A percentile compares a stretch with the other conserved stretches of the same genome.
These are phyloP conservation scores for Irpex sp. DNA, from an alignment of 1,284 basidiomycete species.

Conservation along the genomic window DNA sequence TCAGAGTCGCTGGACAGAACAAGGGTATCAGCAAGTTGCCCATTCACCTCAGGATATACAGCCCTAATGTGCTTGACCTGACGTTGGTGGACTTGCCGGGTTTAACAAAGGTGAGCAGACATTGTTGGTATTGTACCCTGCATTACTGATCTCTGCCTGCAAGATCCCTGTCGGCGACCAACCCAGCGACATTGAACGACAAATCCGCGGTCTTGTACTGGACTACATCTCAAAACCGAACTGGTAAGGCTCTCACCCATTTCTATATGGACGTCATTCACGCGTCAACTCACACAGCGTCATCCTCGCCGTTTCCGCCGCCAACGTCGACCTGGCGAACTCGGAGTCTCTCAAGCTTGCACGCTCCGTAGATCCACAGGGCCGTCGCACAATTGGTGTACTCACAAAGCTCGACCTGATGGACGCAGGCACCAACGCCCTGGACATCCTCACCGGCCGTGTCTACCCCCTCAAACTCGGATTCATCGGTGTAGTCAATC, in stretches of 20 bases:
- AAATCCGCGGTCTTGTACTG: constrained; percentile 90
- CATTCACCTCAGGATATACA: constrained; percentile 93
- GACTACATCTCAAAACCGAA: constrained; percentile 98
- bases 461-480: constrained; percentile 97
- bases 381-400: constrained; percentile 93
- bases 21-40: constrained; percentile 97
- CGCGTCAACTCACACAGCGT: constrained; percentile 51
- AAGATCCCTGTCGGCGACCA: constrained; percentile 91
- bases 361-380: constrained; percentile 92
- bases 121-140: neutral
- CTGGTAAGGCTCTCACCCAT: constrained; percentile 50
- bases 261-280: neutral
- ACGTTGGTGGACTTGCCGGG: constrained; percentile 96
- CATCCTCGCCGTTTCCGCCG: constrained; percentile 93
- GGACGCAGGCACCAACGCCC: constrained; percentile 97
- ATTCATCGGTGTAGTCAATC: constrained; percentile 97
- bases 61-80: constrained; percentile 91
- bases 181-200: constrained; percentile 92
- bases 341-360: constrained; percentile 97
- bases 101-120: constrained; percentile 79
- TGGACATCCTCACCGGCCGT: constrained; percentile 94
- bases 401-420: constrained; percentile 97
- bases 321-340: constrained; percentile 98
- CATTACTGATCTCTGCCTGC: neutral
- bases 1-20: constrained; percentile 96